These are phyloP conservation scores for Tylopilus plumbeoviolaceoides DNA, from an alignment of 768 basidiomycete species.

Conservation along the genomic window DNA sequence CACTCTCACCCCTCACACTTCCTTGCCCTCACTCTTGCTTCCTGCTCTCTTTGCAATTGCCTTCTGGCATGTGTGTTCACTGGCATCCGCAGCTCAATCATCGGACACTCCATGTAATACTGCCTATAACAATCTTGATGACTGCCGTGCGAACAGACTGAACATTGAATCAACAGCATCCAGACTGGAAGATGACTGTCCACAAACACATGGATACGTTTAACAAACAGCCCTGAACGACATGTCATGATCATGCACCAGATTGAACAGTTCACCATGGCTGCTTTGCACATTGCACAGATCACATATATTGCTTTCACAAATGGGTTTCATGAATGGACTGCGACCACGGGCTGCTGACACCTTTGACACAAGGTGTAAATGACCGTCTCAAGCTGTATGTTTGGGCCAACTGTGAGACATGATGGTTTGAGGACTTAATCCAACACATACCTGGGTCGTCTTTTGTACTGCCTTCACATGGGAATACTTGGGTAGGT, in stretches of 20 bases:
- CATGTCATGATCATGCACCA: conserved; percentile 46
- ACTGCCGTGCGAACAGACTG: conserved; percentile 75
- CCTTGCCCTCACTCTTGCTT: conserved; percentile 12
- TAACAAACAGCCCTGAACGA: neutral
- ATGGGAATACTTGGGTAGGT: conserved; percentile 62
- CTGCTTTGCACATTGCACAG: conserved; percentile 52
- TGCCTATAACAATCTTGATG: conserved; percentile 74
- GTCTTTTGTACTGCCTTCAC: conserved; percentile 47
- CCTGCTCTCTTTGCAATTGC: conserved; percentile 16
- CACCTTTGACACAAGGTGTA: conserved; percentile 70
- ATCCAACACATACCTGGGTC: conserved; percentile 44
- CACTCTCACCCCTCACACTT: neutral
- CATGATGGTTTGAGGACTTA: too few relatives aligned
- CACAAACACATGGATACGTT: neutral
- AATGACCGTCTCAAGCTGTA: conserved; percentile 65
- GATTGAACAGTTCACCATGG: conserved; percentile 58
- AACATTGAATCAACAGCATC: conserved; percentile 66
- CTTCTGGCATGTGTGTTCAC: conserved; percentile 20
- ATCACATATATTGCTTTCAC: conserved; percentile 46
- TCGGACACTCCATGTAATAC: conserved; percentile 59
- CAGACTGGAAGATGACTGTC: conserved; percentile 73
- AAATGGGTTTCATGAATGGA: conserved; percentile 29
- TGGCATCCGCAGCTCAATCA: conserved; percentile 39
- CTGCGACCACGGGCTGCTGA: conserved; percentile 51
- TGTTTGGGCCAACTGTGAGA: neutral